Evolutionary conservation across 2,329 filamentous ascomycete genomes (phyloP).

Genomic region (Blastomyces parvus): DNA sequence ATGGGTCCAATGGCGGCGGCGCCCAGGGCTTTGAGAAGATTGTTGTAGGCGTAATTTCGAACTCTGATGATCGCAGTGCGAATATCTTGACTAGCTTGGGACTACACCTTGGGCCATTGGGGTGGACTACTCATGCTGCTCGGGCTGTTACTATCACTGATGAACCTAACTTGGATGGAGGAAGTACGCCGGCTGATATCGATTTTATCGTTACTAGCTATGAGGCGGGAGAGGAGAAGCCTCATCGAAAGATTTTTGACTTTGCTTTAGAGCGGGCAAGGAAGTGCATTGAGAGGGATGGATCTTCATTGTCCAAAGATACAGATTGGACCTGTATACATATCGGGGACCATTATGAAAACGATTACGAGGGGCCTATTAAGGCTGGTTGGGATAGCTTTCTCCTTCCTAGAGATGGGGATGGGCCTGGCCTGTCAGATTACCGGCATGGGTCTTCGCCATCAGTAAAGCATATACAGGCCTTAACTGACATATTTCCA

Average conservation of each 20-base stretch:
- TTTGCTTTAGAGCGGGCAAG: conserved; percentile 28
- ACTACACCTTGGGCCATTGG: conserved; percentile 30
- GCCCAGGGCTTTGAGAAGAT: conserved; percentile 26
- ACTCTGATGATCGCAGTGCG: conserved; percentile 38
- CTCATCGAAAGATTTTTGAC: conserved; percentile 32
- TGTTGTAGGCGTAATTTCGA: conserved; percentile 37
- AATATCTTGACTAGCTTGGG: conserved; percentile 33
- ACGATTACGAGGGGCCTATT: conserved; percentile 33
- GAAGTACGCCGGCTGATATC: conserved; percentile 25
- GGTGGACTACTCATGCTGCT: conserved; percentile 18
- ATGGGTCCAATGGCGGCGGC: conserved; percentile 1
- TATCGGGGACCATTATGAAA: conserved; percentile 37
- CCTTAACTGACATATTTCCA: conserved; percentile 11
- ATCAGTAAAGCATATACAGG: conserved; percentile 8
- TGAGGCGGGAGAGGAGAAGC: conserved; percentile 39
- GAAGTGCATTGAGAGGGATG: conserved; percentile 8
- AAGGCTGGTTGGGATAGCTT: conserved; percentile 31
- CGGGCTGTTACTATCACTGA: neutral
- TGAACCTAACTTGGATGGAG: conserved; percentile 17
- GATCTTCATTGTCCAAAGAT: conserved; percentile 3
- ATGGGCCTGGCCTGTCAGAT: neutral
- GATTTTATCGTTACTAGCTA: conserved; percentile 40
- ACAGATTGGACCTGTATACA: conserved; percentile 29
- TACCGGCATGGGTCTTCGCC: neutral
- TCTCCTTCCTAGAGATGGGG: conserved; percentile 14